These are phyloP conservation scores for Petunia axillaris DNA, from an alignment of 257 asterid genomes.

Conservation along the genomic window DNA sequence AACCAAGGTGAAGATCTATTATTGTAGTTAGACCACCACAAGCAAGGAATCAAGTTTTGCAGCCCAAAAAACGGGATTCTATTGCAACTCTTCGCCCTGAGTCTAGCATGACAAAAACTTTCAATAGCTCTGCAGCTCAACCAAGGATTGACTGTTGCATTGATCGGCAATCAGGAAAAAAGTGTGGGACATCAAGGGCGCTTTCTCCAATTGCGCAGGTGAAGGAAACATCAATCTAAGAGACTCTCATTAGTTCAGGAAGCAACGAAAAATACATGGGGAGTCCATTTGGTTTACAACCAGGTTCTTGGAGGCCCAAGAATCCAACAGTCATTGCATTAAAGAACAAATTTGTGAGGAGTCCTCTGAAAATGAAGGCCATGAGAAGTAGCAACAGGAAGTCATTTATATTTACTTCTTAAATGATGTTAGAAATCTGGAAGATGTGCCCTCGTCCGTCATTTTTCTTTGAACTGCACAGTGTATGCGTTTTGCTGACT, in stretches of 20 bases:
- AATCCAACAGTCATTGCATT: conserved; percentile 52
- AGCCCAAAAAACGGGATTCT: conserved; percentile 82
- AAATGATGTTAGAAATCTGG: conserved; percentile 13
- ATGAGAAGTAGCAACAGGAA: conserved; percentile 37
- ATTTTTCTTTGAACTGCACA: background rate
- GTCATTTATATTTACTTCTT: conserved; percentile 31
- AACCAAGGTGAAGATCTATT: conserved; percentile 74
- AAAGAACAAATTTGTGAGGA: conserved; percentile 48
- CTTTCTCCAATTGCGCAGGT: conserved; percentile 64
- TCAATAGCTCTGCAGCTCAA: conserved; percentile 43
- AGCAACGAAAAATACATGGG: conserved; percentile 61
- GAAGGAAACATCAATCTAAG: conserved; percentile 36
- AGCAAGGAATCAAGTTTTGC: conserved; percentile 47
- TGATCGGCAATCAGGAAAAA: conserved; percentile 83
- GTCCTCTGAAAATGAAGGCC: conserved; percentile 46
- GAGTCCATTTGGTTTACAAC: conserved; percentile 49
- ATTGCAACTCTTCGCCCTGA: conserved; percentile 70
- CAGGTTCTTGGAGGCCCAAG: conserved; percentile 52
- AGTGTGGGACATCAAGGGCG: conserved; percentile 65
- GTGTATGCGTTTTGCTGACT: conserved; percentile 23
- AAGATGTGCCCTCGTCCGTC: background rate
- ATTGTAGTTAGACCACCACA: conserved; percentile 57
- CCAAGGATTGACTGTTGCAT: conserved; percentile 47
- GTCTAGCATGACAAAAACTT: conserved; percentile 44
- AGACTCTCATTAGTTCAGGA: conserved; percentile 55